Percentiles rank a stretch among this genome's conserved stretches.
These are phyloP conservation scores for Cystobasidium ongulense DNA, from an alignment of 768 basidiomycete species.

Conservation along the genomic window DNA sequence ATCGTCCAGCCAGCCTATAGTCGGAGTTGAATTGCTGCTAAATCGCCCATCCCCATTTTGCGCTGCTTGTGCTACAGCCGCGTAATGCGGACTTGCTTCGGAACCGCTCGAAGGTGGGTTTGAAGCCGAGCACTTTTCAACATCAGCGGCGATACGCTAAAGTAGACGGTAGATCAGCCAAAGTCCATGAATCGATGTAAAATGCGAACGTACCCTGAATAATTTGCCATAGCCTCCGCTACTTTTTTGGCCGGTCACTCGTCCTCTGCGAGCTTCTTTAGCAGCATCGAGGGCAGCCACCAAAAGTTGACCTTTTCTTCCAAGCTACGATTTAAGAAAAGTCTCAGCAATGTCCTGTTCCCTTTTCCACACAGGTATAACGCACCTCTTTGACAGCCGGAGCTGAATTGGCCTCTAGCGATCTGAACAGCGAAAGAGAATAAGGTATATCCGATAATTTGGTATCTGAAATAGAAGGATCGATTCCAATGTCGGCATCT, in stretches of 20 bases:
- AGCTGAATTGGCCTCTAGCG: neutral
- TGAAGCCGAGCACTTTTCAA: neutral
- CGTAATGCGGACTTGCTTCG: neutral
- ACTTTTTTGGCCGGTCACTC: neutral
- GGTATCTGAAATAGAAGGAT: neutral
- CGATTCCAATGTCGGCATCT: neutral
- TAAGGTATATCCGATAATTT: constrained; percentile 15
- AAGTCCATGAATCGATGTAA: no score
- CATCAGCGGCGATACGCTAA: constrained; percentile 7
- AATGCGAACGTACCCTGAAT: neutral
- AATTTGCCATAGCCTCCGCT: neutral
- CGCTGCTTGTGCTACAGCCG: neutral
- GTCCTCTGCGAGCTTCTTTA: constrained; percentile 1
- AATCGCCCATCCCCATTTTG: neutral
- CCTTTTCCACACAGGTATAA: no score
- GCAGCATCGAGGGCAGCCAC: constrained; percentile 16
- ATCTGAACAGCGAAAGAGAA: neutral
- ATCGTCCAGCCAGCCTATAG: constrained; percentile 18
- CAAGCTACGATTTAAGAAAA: neutral
- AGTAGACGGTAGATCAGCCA: no score
- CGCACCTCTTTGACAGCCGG: neutral
- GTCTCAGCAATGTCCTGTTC: no score
- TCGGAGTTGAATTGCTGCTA: neutral
- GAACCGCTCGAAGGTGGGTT: constrained; percentile 1
- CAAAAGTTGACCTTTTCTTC: neutral